Conservation (phyloP, 1,284 basidiomycete genomes). For the Puccinia polysora region DNA sequence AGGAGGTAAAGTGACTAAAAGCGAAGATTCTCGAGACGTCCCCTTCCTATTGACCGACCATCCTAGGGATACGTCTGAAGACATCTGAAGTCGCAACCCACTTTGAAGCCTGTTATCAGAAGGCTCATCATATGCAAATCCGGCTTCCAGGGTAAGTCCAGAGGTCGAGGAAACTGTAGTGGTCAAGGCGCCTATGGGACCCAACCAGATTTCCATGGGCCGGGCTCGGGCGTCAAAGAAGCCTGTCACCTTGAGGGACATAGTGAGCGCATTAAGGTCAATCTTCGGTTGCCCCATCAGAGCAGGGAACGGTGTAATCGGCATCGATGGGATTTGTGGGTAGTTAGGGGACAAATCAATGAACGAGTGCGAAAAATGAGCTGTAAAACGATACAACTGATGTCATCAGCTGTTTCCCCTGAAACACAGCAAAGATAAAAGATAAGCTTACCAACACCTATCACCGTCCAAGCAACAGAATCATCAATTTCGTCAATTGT, state of each 20-base stretch:
- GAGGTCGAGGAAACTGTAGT: constrained; percentile 23
- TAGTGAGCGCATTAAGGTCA: constrained; percentile 21
- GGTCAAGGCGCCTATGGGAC: constrained; percentile 33
- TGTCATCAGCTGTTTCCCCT: background rate
- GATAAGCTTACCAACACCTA: constrained; percentile 74
- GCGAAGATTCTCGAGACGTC: constrained; percentile 13
- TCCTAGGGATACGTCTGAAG: background rate
- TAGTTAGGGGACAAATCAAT: constrained; percentile 36
- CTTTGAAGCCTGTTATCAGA: background rate
- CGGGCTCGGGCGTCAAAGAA: constrained; percentile 33
- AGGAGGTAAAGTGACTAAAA: constrained; percentile 32
- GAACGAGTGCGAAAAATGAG: constrained; percentile 42
- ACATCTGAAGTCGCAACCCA: constrained; percentile 24
- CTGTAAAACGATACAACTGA: constrained; percentile 1
- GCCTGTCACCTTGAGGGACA: constrained; percentile 12
- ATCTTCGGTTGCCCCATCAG: constrained; percentile 21
- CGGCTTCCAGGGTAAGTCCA: constrained; percentile 22
- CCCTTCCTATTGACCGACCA: constrained; percentile 8
- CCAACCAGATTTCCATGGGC: constrained; percentile 40
- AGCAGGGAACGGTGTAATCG: constrained; percentile 36
- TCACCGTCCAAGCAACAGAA: constrained; percentile 90
- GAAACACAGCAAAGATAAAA: constrained; percentile 1
- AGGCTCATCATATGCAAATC: background rate
- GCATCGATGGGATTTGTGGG: constrained; percentile 33
- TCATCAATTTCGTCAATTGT: constrained; percentile 84